Evolutionary conservation across 2,329 filamentous ascomycete species (phyloP).

Genomic region (Botryosphaeria dothidea): DNA sequence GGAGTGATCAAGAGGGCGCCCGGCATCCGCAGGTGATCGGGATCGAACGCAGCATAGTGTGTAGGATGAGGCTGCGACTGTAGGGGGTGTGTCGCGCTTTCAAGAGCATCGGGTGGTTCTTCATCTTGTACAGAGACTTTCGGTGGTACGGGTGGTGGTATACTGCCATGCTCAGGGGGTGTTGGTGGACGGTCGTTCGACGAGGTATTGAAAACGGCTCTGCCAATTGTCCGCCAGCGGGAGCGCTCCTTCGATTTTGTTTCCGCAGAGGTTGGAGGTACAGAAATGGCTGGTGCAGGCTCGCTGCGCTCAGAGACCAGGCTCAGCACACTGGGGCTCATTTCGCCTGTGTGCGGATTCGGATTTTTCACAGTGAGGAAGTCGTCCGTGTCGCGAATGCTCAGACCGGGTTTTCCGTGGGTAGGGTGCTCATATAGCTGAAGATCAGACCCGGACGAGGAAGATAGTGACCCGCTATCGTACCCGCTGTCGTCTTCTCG

Average conservation of each 20-base stretch:
- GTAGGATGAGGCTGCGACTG: neutral
- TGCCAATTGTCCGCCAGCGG: neutral
- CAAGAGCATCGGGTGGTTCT: constrained; percentile 6
- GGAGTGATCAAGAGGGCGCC: constrained; percentile 4
- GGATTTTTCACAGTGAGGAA: constrained; percentile 15
- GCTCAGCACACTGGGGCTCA: constrained; percentile 11
- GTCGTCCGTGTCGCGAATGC: constrained; percentile 15
- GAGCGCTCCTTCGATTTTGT: neutral
- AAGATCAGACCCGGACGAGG: neutral
- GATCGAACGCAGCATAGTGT: constrained; percentile 16
- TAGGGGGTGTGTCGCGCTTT: neutral
- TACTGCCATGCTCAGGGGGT: neutral
- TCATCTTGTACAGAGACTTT: neutral
- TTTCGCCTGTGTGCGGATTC: constrained; percentile 16
- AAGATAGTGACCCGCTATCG: neutral
- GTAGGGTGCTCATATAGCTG: constrained; percentile 12
- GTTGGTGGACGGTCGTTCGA: neutral
- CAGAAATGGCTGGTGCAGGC: neutral
- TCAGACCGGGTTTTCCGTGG: neutral
- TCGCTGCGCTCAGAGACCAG: neutral
- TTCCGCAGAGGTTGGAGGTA: neutral
- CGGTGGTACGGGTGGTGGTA: neutral
- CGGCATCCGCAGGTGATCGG: constrained; percentile 8
- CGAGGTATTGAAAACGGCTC: too few relatives aligned
- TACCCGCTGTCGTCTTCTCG: neutral